Percentiles rank a stretch among this genome's conserved stretches.
These are phyloP conservation scores for Conticribra guillardii DNA, from an alignment of 108 stramenopile genomes.

Conservation along the genomic window DNA sequence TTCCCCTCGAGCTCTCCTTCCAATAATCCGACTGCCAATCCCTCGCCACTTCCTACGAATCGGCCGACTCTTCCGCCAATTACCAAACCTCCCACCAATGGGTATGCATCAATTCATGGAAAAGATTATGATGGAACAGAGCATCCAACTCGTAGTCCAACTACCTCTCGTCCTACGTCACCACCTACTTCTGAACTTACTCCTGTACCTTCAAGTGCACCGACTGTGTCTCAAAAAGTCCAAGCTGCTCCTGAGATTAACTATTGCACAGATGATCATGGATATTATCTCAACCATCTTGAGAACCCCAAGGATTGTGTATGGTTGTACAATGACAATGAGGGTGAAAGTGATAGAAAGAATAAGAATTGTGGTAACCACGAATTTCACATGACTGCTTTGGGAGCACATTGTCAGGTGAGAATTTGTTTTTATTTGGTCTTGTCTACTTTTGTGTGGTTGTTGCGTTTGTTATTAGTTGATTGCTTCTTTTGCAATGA, in stretches of 20 bases:
- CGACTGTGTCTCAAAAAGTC: neutral
- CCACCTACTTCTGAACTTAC: neutral
- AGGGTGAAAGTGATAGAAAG: slow-evolving; percentile 28
- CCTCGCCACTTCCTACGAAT: neutral
- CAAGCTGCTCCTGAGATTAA: neutral
- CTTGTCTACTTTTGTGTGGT: no score
- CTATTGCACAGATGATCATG: slow-evolving; percentile 27
- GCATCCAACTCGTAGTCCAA: slow-evolving; percentile 31
- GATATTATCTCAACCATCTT: slow-evolving; percentile 27
- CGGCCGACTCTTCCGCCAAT: slow-evolving; percentile 16
- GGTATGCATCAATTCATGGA: slow-evolving; percentile 20
- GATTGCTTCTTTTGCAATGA: no score
- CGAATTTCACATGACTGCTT: slow-evolving; percentile 9
- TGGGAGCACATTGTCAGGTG: slow-evolving; percentile 25
- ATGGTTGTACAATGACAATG: slow-evolving; percentile 33
- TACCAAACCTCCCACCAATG: slow-evolving; percentile 6
- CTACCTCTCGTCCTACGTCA: slow-evolving; percentile 7
- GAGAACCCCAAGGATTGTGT: slow-evolving; percentile 28
- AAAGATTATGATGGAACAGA: slow-evolving; percentile 13
- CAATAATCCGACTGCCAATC: slow-evolving; percentile 5
- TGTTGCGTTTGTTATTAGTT: no score
- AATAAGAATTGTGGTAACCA: slow-evolving; percentile 33
- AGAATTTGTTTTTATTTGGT: no score
- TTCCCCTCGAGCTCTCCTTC: slow-evolving; percentile 9
- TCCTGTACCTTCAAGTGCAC: neutral